These are phyloP conservation scores for Bidens hawaiensis DNA, from an alignment of 140 eudicot species.

Conservation along the genomic window DNA sequence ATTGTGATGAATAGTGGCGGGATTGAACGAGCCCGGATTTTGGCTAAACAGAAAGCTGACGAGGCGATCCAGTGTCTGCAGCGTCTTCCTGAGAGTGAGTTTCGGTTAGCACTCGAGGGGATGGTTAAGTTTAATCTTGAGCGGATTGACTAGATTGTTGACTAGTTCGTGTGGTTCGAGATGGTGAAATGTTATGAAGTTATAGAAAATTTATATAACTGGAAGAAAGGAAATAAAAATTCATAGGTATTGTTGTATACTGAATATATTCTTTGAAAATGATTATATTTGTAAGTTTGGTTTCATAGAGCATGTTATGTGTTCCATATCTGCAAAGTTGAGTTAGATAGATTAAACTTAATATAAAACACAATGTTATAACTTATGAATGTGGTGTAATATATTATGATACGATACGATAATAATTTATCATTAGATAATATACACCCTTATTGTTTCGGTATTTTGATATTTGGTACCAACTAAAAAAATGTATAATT, in stretches of 20 bases:
- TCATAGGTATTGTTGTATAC: constrained; percentile 36
- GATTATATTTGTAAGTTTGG: constrained; percentile 22
- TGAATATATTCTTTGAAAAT: constrained; percentile 31
- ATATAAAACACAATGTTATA: too few species aligned
- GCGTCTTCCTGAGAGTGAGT: constrained; percentile 68
- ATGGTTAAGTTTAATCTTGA: constrained; percentile 78
- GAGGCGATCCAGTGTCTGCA: constrained; percentile 56
- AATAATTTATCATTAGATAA: too few species aligned
- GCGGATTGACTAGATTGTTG: constrained; percentile 49
- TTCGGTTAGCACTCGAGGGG: constrained; percentile 63
- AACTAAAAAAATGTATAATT: too few species aligned
- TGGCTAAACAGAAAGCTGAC: constrained; percentile 76
- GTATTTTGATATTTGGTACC: too few species aligned
- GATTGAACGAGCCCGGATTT: constrained; percentile 57
- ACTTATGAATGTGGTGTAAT: too few species aligned
- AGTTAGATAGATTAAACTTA: too few species aligned
- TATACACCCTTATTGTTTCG: too few species aligned
- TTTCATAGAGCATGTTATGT: not conserved
- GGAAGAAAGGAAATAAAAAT: constrained; percentile 33
- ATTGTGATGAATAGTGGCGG: constrained; percentile 71
- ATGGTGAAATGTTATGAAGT: constrained; percentile 18
- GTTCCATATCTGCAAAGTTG: not conserved
- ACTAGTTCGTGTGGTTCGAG: too few species aligned
- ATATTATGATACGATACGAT: too few species aligned
- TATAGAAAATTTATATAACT: constrained; percentile 35